Percentiles rank a stretch among this genome's conserved stretches.
Conservation (phyloP, 805 yeast species). For the Tetrapisispora pingtungensis region DNA sequence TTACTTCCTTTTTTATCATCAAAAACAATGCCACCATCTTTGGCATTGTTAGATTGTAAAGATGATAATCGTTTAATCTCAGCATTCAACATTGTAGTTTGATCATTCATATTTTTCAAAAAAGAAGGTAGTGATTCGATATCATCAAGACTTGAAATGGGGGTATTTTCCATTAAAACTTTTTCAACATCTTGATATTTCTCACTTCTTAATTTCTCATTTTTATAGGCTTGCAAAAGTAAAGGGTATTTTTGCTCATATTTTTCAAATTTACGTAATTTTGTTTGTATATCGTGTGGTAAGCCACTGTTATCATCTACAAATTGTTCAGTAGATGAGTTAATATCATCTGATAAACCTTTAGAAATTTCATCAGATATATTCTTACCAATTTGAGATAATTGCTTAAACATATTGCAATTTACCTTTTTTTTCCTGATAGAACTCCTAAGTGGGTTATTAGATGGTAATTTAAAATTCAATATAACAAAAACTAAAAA, state of each 20-base stretch:
- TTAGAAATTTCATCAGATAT: constrained; percentile 50
- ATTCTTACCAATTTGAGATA: constrained; percentile 55
- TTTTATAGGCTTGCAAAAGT: constrained; percentile 72
- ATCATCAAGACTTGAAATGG: constrained; percentile 65
- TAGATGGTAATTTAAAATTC: no score
- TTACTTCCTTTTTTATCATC: background rate
- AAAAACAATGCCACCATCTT: background rate
- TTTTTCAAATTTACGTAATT: constrained; percentile 65
- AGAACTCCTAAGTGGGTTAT: no score
- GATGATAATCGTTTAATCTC: constrained; percentile 47
- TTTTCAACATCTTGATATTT: constrained; percentile 55
- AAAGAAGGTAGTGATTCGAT: constrained; percentile 61
- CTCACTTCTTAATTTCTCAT: constrained; percentile 59
- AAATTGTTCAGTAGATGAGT: constrained; percentile 8
- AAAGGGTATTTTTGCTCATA: constrained; percentile 88
- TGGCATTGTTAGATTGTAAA: constrained; percentile 8
- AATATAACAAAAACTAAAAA: no score
- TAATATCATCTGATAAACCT: constrained; percentile 29
- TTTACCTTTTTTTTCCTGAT: background rate
- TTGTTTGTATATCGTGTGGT: constrained; percentile 48
- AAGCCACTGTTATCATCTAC: constrained; percentile 33
- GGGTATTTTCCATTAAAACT: constrained; percentile 68
- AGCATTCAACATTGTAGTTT: constrained; percentile 47
- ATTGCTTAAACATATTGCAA: constrained; percentile 41
- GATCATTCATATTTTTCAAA: constrained; percentile 50